Base-by-base conservation (phyloP, 805 yeast species). In the Yamadazyma tumulicola region DNA sequence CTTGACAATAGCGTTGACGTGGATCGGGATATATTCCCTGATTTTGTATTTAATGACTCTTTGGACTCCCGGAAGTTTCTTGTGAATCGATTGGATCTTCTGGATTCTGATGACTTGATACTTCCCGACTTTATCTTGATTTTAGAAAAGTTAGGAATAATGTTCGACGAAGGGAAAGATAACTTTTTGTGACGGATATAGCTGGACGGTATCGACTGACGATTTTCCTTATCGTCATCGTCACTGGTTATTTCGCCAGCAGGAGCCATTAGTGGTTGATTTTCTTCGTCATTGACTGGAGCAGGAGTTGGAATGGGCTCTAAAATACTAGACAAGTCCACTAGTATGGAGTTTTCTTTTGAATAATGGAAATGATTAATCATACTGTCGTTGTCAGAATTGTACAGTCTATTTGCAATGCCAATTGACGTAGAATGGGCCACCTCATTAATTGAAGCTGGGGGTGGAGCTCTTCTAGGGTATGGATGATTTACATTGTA, bases 341-440 rank as follows among this genome's bases (percentile, higher is more conserved):
- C 26, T 12, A 33, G 23, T 4, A 33, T 20, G 12, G 35, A 32
- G 21, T 32, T 32, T 18, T 26, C 27, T 13, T 29, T 18, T 27
- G 24, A 11, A 24, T 21, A 10, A 28, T 28, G 17, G 14, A 30
- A 26, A 18, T 38, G 36, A 22, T 38, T 34, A n/a, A 38, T 5
- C 11, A 38, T 17, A 23, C 41, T 38, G 3, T 23, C 35, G 30
- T 20, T 26, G 14, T 10, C 5, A 14, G 19, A 16, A 23, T 25
- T 7, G 6, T 26, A 18, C 9, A 26, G 9, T 15, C 8, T 19
- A 13, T 8, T 8, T 12, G 20, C 17, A 6, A 30, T 30, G 13
- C 26, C 35, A 17, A 32, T 32, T 26, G 19, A 19, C 13, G 35
- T 32, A 10, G 35, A 32, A 32, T 32, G 35, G 5, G 35, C 30